phyloP scores from a whole-genome alignment of 2,329 filamentous ascomycete genomes.

The Beauveria rudraprayagi region DNA sequence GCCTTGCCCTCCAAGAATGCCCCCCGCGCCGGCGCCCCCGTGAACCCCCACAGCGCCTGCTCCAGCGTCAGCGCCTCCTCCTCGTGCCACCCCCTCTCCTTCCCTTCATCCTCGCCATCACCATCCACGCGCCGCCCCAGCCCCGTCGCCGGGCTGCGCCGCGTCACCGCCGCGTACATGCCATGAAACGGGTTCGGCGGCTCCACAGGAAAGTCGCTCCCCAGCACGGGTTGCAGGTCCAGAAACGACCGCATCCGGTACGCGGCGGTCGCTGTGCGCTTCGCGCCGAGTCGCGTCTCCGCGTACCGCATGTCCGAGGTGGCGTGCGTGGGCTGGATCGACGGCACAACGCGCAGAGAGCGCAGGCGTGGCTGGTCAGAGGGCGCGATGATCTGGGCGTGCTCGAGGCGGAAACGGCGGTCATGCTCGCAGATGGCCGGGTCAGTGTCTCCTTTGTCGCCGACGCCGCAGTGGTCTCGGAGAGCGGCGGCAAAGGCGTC shows the following conservation, averaged over 20 bases:
- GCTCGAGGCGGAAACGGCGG: slow-evolving; percentile 59
- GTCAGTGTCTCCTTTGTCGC: slow-evolving; percentile 14
- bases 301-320: slow-evolving; percentile 66
- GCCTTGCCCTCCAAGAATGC: slow-evolving; percentile 51
- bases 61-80: slow-evolving; percentile 51
- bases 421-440: slow-evolving; percentile 44
- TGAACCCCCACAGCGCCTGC: slow-evolving; percentile 56
- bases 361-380: slow-evolving; percentile 53
- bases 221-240: slow-evolving; percentile 46
- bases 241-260: slow-evolving; percentile 60
- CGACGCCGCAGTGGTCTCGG: slow-evolving; percentile 36
- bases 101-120: slow-evolving; percentile 24
- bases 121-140: slow-evolving; percentile 25
- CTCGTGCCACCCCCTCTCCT: slow-evolving; percentile 46
- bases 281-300: slow-evolving; percentile 46
- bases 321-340: slow-evolving; percentile 64
- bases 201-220: slow-evolving; percentile 66
- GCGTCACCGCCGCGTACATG: slow-evolving; percentile 59
- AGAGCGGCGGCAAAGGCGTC: slow-evolving; percentile 54
- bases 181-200: slow-evolving; percentile 60
- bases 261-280: slow-evolving; percentile 46
- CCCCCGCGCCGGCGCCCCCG: slow-evolving; percentile 48
- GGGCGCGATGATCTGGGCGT: slow-evolving; percentile 62
- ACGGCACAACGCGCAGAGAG: slow-evolving; percentile 54
- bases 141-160: slow-evolving; percentile 50